Base-by-base conservation (phyloP, 2,329 filamentous ascomycete species). In the Diaporthe citri region DNA sequence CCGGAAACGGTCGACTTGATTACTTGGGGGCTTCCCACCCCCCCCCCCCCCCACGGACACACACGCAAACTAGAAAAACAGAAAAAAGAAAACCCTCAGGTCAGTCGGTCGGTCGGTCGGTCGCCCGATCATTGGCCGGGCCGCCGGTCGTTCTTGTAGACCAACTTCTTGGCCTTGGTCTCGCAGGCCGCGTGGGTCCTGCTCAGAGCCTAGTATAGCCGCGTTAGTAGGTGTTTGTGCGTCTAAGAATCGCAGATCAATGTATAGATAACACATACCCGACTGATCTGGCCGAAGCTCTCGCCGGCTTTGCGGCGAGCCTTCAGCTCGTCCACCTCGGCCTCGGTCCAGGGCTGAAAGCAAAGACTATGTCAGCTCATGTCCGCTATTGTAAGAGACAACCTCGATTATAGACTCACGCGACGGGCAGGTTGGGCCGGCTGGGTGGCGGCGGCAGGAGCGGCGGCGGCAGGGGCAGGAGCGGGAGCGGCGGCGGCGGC, bases 101-200 rank as follows among this genome's bases (percentile, higher is more conserved):
- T 43, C 28, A 15, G 59, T 62, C 39, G 36, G 59, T 31, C 22
- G 15, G 22, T 25, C 34, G 20, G 34, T 25, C 13, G 64, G 46
- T 36, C 20, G 41, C 15, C 15, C 41, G 41, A 39, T 43, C 41
- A 43, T 69, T 69, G 46, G 48, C 64, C 48, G n/a, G n/a, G n/a
- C n/a, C n/a, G n/a, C n/a, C n/a, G n/a, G n/a, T n/a, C n/a, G n/a
- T n/a, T n/a, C n/a, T n/a, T n/a, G n/a, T n/a, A n/a, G n/a, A n/a
- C n/a, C n/a, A n/a, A n/a, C n/a, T n/a, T n/a, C n/a, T 69, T 69
- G 46, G 48, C 64, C 48, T 31, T 39, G 64, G 64, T 55, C 34
- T 69, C 64, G 15, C 64, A 69, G 64, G 64, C 48, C 34, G 22
- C 15, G 3, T 4, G 5, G 31, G 64, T 55, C 64, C 64, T 69